phyloP scores from a whole-genome alignment of 1,284 basidiomycete genomes.

The Uromyces viciae-fabae region DNA sequence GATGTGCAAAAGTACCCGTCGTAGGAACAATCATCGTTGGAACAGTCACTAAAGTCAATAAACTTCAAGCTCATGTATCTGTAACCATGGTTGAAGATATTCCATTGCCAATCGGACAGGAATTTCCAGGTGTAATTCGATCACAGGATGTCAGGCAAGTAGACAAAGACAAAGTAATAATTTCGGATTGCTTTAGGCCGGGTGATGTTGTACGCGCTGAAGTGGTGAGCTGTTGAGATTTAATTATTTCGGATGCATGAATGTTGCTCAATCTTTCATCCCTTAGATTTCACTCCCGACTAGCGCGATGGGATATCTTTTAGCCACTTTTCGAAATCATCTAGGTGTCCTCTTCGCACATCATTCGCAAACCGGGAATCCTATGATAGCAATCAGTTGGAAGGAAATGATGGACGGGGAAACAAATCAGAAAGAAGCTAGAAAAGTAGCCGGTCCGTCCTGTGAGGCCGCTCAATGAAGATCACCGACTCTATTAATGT shows the following conservation, averaged over 20 bases:
- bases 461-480: too few relatives aligned
- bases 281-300: slow-evolving; percentile 75
- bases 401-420: slow-evolving; percentile 83
- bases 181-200: slow-evolving; percentile 88
- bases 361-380: slow-evolving; percentile 70
- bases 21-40: slow-evolving; percentile 73
- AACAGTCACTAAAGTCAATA: slow-evolving; percentile 76
- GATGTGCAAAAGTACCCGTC: slow-evolving; percentile 63
- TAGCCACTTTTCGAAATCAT: slow-evolving; percentile 89
- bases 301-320: slow-evolving; percentile 85
- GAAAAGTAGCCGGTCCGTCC: slow-evolving; percentile 91
- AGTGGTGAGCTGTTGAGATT: slow-evolving; percentile 64
- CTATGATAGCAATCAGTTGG: slow-evolving; percentile 81
- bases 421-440: slow-evolving; percentile 73
- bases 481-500: too few relatives aligned
- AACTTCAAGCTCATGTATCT: slow-evolving; percentile 77
- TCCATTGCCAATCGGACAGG: slow-evolving; percentile 80
- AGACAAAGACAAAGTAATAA: slow-evolving; percentile 86
- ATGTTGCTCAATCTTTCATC: slow-evolving; percentile 22
- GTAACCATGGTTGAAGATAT: slow-evolving; percentile 85
- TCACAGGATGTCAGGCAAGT: slow-evolving; percentile 74
- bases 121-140: slow-evolving; percentile 87
- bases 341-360: slow-evolving; percentile 86
- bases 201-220: slow-evolving; percentile 90
- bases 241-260: neutral